Evolutionary conservation across 495 filamentous ascomycete genomes (phyloP).

Genomic region (Friedmanniomyces endolithicus): DNA sequence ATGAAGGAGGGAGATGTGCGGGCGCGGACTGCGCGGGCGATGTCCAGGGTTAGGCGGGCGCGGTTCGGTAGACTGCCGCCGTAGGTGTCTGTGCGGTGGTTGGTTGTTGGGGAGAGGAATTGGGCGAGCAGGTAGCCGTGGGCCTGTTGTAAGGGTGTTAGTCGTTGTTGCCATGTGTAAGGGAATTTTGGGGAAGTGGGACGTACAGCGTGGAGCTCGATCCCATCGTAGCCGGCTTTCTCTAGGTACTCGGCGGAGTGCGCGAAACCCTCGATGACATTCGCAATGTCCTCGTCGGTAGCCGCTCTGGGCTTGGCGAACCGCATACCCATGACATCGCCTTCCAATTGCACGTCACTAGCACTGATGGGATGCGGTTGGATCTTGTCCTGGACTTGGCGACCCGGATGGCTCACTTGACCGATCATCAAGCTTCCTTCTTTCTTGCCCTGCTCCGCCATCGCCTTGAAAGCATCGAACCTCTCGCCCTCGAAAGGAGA

Average conservation of each 20-base stretch:
- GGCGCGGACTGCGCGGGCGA: conserved; percentile 22
- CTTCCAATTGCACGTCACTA: conserved; percentile 45
- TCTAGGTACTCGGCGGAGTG: conserved; percentile 45
- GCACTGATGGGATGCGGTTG: conserved; percentile 47
- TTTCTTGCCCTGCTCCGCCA: conserved; percentile 39
- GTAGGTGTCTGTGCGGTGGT: conserved; percentile 32
- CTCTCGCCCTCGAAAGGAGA: conserved; percentile 39
- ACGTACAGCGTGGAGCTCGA: conserved; percentile 8
- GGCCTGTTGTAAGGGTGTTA: conserved; percentile 29
- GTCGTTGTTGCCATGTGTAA: not conserved
- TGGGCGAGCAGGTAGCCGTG: conserved; percentile 57
- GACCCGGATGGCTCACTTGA: conserved; percentile 52
- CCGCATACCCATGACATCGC: conserved; percentile 33
- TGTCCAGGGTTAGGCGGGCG: conserved; percentile 22
- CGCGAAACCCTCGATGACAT: conserved; percentile 40
- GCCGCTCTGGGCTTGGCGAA: conserved; percentile 41
- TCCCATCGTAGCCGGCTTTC: conserved; percentile 44
- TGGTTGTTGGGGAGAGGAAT: conserved; percentile 45
- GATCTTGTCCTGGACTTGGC: conserved; percentile 39
- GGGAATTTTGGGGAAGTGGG: not conserved
- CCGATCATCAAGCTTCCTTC: conserved; percentile 44
- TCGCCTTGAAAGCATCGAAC: conserved; percentile 45
- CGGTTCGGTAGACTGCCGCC: conserved; percentile 41
- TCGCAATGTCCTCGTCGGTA: conserved; percentile 38
- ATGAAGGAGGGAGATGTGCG: conserved; percentile 35